phyloP scores from a whole-genome alignment of 2,329 filamentous ascomycete species.

The Incumbomyces lentus region DNA sequence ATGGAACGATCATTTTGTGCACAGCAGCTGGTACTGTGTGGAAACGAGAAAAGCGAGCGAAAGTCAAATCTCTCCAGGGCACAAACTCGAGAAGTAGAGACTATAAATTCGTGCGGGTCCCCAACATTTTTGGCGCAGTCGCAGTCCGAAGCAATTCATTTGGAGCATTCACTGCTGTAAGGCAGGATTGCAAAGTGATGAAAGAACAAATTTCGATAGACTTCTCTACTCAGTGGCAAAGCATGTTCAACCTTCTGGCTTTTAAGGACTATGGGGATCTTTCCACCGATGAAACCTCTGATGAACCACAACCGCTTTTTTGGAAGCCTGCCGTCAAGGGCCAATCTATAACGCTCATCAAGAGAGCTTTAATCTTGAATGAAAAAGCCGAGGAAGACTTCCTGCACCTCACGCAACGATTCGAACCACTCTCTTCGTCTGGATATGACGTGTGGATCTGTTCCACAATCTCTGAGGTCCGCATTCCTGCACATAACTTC shows the following conservation, averaged over 20 bases:
- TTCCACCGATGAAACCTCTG: conserved; percentile 34
- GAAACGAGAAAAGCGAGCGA: conserved; percentile 72
- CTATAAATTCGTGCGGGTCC: conserved; percentile 89
- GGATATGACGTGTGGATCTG: conserved; percentile 32
- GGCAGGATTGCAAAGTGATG: conserved; percentile 74
- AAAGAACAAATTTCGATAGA: conserved; percentile 59
- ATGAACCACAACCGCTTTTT: conserved; percentile 37
- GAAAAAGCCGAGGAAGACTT: conserved; percentile 37
- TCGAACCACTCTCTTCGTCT: conserved; percentile 18
- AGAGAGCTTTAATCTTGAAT: conserved; percentile 33
- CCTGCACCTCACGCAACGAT: conserved; percentile 21
- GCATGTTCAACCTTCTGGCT: conserved; percentile 59
- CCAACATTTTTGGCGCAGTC: conserved; percentile 74
- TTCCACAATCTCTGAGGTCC: conserved; percentile 55
- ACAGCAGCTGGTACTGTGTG: conserved; percentile 89
- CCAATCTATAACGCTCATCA: conserved; percentile 23
- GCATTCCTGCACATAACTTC: conserved; percentile 74
- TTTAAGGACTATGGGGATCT: conserved; percentile 50
- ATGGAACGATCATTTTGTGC: conserved; percentile 88
- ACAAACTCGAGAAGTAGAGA: conserved; percentile 59
- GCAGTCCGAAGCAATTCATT: conserved; percentile 79
- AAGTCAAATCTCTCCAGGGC: conserved; percentile 49
- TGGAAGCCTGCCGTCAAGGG: conserved; percentile 25
- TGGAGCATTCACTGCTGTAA: conserved; percentile 78
- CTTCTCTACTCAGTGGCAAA: conserved; percentile 60